Percentiles rank a stretch among this genome's conserved stretches.
Conservation (phyloP, 768 basidiomycete species). For the Pleurotus tuoliensis region DNA sequence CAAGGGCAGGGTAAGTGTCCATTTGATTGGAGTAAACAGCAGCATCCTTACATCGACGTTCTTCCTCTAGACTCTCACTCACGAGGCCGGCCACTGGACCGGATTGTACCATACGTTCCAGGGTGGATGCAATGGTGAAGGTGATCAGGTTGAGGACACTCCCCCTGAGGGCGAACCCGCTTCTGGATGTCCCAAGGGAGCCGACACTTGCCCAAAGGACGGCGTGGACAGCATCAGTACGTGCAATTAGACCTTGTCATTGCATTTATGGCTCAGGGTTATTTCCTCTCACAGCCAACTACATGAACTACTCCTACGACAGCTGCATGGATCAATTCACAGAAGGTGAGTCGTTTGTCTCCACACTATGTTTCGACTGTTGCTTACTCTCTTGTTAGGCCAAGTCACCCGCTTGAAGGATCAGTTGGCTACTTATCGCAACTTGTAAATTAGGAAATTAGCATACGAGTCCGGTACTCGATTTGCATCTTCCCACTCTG, state of each 20-base stretch:
- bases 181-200: conserved; percentile 34
- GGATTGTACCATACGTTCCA: conserved; percentile 60
- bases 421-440: conserved; percentile 43
- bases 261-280: neutral
- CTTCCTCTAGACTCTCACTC: conserved; percentile 38
- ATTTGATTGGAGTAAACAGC: conserved; percentile 14
- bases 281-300: conserved; percentile 13
- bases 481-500: neutral
- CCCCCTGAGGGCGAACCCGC: conserved; percentile 42
- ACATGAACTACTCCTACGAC: conserved; percentile 25
- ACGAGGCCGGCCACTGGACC: conserved; percentile 59
- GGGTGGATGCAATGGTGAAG: conserved; percentile 37
- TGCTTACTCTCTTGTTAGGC: conserved; percentile 18
- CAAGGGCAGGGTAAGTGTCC: conserved; percentile 29
- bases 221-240: conserved; percentile 42
- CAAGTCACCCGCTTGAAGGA: conserved; percentile 36
- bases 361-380: neutral
- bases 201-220: conserved; percentile 31
- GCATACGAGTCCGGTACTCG: neutral
- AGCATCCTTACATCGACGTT: conserved; percentile 11
- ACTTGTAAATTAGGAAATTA: neutral
- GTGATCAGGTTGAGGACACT: conserved; percentile 44
- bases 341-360: neutral
- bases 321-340: conserved; percentile 50
- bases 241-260: neutral